Evolutionary conservation across 352 stramenopile species (phyloP), one percentile per base, ranked within the genome.

Genomic region (Globisporangium irregulare): DNA sequence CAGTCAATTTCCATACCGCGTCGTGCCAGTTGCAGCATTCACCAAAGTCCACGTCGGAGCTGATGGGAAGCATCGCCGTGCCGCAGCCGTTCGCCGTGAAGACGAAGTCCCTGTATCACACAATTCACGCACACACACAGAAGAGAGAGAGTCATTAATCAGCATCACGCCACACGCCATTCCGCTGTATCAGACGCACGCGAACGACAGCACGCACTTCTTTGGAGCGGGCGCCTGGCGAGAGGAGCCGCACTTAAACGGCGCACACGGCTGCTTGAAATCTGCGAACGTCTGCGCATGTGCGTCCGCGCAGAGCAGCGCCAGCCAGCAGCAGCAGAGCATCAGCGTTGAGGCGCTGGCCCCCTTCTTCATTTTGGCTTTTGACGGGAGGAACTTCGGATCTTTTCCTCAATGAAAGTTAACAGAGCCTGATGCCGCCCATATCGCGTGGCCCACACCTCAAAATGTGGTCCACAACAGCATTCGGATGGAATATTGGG

Each of bases 21-120:
- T 94, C 84, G 70, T 94, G 86, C 82, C 82, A 90, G 60, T 94
- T 89, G 71, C 86, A 94, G 76, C 86, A 94, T 27, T 89, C 76
- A 29, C 80, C 67, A 63, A 92, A 89, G 36, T 92, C 81, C 7
- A 70, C 59, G 4, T 66, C 65, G 0, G 73, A 71, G 38, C 41
- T 77, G 67, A 94, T 84, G 1, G 82, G 78, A 54, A 92, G 74
- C 46, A 68, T 74, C 12, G 81, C 78, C 2, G 83, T 92, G 38
- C 86, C 86, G 66, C 86, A 94, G 43, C 86, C 86, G 69, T 94
- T 94, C 24, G 81, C 77, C 18, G 82, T 91, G 66, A 90, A 90
- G 60, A 87, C 75, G 72, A 89, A 92, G 50, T 87, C 75, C 64
- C 86, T 92, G 60, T 32, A 32, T 58, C 20, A 60, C 38, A 3